Evolutionary conservation across 2,329 filamentous ascomycete genomes (phyloP), one percentile per base, ranked within the genome.

Genomic region (Coleophoma eucalyptorum): DNA sequence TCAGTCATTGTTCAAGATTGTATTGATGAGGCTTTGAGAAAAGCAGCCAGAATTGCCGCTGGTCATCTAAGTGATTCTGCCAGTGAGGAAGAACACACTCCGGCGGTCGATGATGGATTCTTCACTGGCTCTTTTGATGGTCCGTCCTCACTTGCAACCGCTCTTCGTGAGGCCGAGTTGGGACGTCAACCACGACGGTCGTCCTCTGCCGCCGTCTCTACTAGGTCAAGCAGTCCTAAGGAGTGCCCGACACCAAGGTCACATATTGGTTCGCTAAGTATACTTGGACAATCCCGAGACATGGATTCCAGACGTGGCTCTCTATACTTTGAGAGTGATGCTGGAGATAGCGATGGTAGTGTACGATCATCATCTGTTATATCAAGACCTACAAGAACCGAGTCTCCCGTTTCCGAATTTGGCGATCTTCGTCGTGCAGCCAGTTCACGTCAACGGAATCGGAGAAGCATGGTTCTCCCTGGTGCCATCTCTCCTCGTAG

Each of bases 1-100:
- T 88, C 93, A 26, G 82, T 95, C 21, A 78, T 97, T 51, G 93
- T 99, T 2, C 90, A 97, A 63, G 90, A 97, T 61, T 99, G 94
- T 66, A 96, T 99, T 48, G 87, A 95, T 53, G 91, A 90, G 55
- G 94, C 94, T 8, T 80, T 97, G 70, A 83, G 82, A 57, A 97
- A 97, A 69, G 92, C 94, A 48, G 89, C 89, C 50, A 86, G 86
- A 46, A 93, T 97, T 58, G 90, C 90, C 43, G 85, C 89, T 41
- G 93, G 93, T 11, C 84, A 92, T 48, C 72, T 95, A 15, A 93
- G 87, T 56, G 91, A 95, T 63, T 93, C 90, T 0, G 76, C 79
- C 15, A 72, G 76, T 3, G 73, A 74, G 4, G 66, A 65, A 35
- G 63, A 65, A 31, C 74, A 76, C 16, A 74, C 68, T 3, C 70